These are phyloP conservation scores for Geotrichum candidum DNA, from an alignment of 1,139 yeast genomes.

Conservation along the genomic window DNA sequence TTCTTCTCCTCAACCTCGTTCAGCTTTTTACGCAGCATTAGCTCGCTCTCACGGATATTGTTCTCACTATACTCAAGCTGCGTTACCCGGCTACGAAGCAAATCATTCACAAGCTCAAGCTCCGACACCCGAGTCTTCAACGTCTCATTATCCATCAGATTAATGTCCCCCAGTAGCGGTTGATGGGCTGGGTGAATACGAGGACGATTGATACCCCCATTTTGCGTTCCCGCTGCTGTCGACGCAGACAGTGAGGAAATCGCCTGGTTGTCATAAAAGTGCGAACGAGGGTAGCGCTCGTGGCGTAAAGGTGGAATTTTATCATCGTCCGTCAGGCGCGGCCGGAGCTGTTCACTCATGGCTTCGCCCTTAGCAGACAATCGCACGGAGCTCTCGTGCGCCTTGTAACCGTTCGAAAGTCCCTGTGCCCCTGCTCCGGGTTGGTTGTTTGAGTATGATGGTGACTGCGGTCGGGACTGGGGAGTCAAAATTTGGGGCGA, in stretches of 20 bases:
- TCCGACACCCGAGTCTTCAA: conserved; percentile 37
- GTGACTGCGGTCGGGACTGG: conserved; percentile 25
- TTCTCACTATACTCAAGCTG: conserved; percentile 61
- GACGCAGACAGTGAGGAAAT: not conserved
- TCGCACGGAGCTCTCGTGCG: conserved; percentile 5
- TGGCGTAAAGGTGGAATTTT: conserved; percentile 31
- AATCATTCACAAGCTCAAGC: conserved; percentile 79
- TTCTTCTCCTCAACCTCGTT: conserved; percentile 23
- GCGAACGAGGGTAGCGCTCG: not conserved
- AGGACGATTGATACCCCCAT: conserved; percentile 13
- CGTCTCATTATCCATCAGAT: not conserved
- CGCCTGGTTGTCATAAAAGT: not conserved
- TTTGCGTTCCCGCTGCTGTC: not conserved
- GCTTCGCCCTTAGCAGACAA: conserved; percentile 20
- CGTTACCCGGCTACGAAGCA: conserved; percentile 69
- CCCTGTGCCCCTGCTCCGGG: not conserved
- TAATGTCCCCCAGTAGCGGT: not conserved
- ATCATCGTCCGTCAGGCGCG: conserved; percentile 32
- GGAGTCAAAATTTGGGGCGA: conserved; percentile 28
- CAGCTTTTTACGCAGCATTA: conserved; percentile 22
- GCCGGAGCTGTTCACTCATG: conserved; percentile 34
- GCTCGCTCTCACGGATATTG: conserved; percentile 27
- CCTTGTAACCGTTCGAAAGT: not conserved
- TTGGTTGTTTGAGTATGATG: not conserved
- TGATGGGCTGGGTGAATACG: conserved; percentile 1